These are phyloP conservation scores for Stromatinia cepivora DNA, from an alignment of 2,329 filamentous ascomycete species.

Conservation along the genomic window DNA sequence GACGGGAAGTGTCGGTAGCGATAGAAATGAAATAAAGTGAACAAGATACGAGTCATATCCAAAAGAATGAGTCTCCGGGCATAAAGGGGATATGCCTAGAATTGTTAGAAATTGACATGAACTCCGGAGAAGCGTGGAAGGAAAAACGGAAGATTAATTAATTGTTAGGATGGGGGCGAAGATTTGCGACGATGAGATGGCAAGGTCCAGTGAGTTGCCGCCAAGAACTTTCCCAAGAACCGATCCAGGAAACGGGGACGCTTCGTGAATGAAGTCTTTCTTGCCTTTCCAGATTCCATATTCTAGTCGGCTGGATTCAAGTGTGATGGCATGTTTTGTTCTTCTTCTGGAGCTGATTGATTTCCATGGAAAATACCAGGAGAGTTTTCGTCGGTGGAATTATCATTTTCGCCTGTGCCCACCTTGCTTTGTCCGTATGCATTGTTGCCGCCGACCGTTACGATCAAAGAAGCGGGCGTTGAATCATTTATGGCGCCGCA, in stretches of 20 bases:
- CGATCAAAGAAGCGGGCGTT: conserved; percentile 23
- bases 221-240: conserved; percentile 26
- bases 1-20: conserved; percentile 27
- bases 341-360: conserved; percentile 21
- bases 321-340: conserved; percentile 13
- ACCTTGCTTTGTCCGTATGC: conserved; percentile 26
- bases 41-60: conserved; percentile 22
- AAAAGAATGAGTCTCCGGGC: conserved; percentile 18
- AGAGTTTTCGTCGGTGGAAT: not conserved
- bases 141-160: not conserved
- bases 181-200: conserved; percentile 8
- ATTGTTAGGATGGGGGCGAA: not conserved
- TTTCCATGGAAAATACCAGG: not conserved
- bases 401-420: not conserved
- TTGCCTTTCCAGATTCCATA: conserved; percentile 24
- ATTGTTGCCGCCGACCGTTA: conserved; percentile 32
- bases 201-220: conserved; percentile 21
- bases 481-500: conserved; percentile 58
- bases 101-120: conserved; percentile 22
- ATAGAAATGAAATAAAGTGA: conserved; percentile 25
- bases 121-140: not conserved
- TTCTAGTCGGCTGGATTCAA: conserved; percentile 21
- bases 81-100: conserved; percentile 24
- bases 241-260: conserved; percentile 24
- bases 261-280: conserved; percentile 4